Base-by-base conservation (phyloP, 306 rosid species). In the Acacia confusa region DNA sequence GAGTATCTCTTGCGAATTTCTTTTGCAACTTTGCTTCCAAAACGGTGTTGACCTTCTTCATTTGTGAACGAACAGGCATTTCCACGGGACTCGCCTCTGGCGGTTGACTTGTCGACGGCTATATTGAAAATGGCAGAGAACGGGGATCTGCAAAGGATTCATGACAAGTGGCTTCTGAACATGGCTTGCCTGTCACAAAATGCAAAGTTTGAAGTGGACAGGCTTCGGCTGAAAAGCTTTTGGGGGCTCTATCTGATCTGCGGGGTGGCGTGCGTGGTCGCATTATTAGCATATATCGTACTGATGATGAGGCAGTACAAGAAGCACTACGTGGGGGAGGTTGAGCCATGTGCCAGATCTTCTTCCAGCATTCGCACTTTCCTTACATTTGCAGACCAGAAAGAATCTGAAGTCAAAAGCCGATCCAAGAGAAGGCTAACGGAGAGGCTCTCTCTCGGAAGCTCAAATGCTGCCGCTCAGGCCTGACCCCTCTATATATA, bases 91-190 rank as follows among this genome's bases (percentile, higher is more conserved):
- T 93, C 99, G 0, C 98, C 97, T 30, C 75, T 96, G 84, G 92
- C 99, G 40, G 78, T 92, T 20, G 99, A 96, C 87, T 15, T 96
- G 78, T 93, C 98, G n/a, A 92, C 94, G 13, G 98, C 99, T 50
- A 75, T 96, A 63, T 81, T 96, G 84, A 82, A 73, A 86, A 84
- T 96, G 76, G 85, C 90, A 3, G 99, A 96, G 72, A 89, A 75
- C 58, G 99, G 99, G 55, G 99, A 94, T 70, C 85, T 96, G 19
- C 92, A 94, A 79, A 92, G 97, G 87, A 96, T 96, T 78, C 98
- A 90, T 81, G 99, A 96, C 90, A 96, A 96, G 73, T 96, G 99
- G 99, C 94, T 96, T 14, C 69, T 60, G 80, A 84, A 88, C 48
- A 90, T 89, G 22, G 91, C 97, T 14, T 96, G 99, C 84, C 77